Base-by-base conservation (phyloP, 805 yeast species). In the Clavispora carvajalis region DNA sequence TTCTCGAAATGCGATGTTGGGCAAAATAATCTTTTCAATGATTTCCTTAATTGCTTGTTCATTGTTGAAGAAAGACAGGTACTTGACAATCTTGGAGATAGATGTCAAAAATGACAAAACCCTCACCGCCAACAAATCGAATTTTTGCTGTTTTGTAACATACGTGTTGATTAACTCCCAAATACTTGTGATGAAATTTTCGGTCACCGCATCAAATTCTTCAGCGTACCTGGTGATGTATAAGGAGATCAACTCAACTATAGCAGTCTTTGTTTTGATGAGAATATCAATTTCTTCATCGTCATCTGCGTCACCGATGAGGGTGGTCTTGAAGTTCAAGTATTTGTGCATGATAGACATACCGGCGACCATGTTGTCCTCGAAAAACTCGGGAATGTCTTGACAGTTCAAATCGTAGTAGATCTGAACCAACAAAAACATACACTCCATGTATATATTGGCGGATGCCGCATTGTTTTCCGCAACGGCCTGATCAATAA, bases 371-470 rank as follows among this genome's bases (percentile, higher is more conserved):
- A 93, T 65, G 59, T 93, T 77, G 63, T 93, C 98, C 65, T 95
- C 99, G 59, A 93, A 93, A 58, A 91, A 93, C 63, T 90, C 99
- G 1, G 99, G 99, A 39, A 93, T 83, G 63, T 93, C 99, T 65
- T 95, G 99, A 63, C 97, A 91, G 61, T 93, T 93, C 55, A 93
- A 77, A 60, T 93, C 99, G 58, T 80, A 88, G 63, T 86, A 95
- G 26, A 95, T 77, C 58, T 93, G 91, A 25, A 84, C 63, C 39
- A 90, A 70, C 17, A 89, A 63, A 37, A 83, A 65, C 51, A 90
- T 62, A 41, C 84, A 85, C 23, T 85, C 91, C 51, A 88, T 76
- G 34, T 83, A 69, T 2, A 80, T 66, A 24, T 57, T 58, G 44
- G 89, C 67, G 19, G 71, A 65, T 0, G 77, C 77, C 40, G 70